Evolutionary conservation across 2,329 filamentous ascomycete species (phyloP).

Genomic region (Ceratocystis papillata): DNA sequence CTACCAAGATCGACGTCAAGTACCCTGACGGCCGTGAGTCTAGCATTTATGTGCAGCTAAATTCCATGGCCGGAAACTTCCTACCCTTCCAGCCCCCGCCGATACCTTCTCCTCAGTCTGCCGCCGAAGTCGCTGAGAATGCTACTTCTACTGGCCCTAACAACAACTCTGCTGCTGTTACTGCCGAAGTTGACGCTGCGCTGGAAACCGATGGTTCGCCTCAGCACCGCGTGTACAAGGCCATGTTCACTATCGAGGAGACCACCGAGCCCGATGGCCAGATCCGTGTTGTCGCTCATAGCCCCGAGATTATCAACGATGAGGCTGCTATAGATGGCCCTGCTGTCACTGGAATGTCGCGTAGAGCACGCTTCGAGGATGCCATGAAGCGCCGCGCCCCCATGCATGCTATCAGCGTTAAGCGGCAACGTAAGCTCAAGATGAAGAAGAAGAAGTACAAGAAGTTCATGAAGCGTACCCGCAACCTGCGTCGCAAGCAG

Average conservation of each 20-base stretch:
- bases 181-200: constrained; percentile 24
- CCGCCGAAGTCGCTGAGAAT: constrained; percentile 29
- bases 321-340: constrained; percentile 34
- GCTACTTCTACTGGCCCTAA: constrained; percentile 27
- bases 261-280: constrained; percentile 50
- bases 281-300: constrained; percentile 50
- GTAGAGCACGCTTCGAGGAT: constrained; percentile 49
- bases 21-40: constrained; percentile 47
- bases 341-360: constrained; percentile 38
- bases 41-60: constrained; percentile 54
- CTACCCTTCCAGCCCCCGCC: constrained; percentile 80
- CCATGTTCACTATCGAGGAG: constrained; percentile 57
- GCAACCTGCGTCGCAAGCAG: constrained; percentile 76
- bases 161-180: constrained; percentile 33
- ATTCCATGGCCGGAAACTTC: constrained; percentile 59
- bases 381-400: constrained; percentile 39
- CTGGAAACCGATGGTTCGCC: constrained; percentile 32
- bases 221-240: constrained; percentile 49
- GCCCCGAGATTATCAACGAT: constrained; percentile 46
- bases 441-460: constrained; percentile 99
- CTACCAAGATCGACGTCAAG: constrained; percentile 43
- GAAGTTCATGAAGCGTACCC: constrained; percentile 91
- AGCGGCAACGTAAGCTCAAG: constrained; percentile 83
- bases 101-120: constrained; percentile 51
- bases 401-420: constrained; percentile 82